Percentiles rank a stretch among this genome's conserved stretches.
phyloP scores from a whole-genome alignment of 768 basidiomycete genomes.

The Coprinopsis cinerea region DNA sequence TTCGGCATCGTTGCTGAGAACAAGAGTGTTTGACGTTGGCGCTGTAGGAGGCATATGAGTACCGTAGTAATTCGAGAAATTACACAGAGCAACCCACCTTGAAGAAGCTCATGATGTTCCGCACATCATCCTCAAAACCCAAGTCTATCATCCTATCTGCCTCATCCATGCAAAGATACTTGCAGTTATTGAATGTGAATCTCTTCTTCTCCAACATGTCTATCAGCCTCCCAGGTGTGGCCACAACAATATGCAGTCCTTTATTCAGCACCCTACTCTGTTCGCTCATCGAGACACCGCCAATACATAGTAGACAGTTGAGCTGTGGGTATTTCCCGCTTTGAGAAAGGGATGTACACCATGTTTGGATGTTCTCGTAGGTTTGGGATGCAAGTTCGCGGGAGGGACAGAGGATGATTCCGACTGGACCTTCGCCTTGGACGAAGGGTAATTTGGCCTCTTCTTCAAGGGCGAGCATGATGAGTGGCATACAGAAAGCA shows the following conservation, averaged over 20 bases:
- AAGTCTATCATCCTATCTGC: slow-evolving; percentile 99
- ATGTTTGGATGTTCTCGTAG: slow-evolving; percentile 86
- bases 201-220: slow-evolving; percentile 97
- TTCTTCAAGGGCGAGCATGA: slow-evolving; percentile 95
- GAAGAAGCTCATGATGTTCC: slow-evolving; percentile 99
- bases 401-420: slow-evolving; percentile 92
- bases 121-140: slow-evolving; percentile 97
- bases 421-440: slow-evolving; percentile 95
- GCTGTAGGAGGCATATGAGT: slow-evolving; percentile 36
- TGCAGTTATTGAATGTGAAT: slow-evolving; percentile 91
- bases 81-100: slow-evolving; percentile 47
- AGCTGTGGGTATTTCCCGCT: slow-evolving; percentile 80
- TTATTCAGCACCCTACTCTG: slow-evolving; percentile 87
- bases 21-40: slow-evolving; percentile 92
- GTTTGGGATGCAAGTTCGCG: slow-evolving; percentile 96
- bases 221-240: slow-evolving; percentile 93
- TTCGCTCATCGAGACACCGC: slow-evolving; percentile 98
- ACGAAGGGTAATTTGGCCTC: slow-evolving; percentile 86
- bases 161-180: slow-evolving; percentile 97
- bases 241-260: slow-evolving; percentile 93
- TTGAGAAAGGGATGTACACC: slow-evolving; percentile 78
- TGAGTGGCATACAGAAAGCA: slow-evolving; percentile 95
- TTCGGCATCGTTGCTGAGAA: slow-evolving; percentile 99
- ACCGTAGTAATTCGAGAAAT: background rate
- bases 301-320: slow-evolving; percentile 89